These are phyloP conservation scores for Dictyostelium intermedium DNA, from an alignment of 78 protist genomes.

Conservation along the genomic window DNA sequence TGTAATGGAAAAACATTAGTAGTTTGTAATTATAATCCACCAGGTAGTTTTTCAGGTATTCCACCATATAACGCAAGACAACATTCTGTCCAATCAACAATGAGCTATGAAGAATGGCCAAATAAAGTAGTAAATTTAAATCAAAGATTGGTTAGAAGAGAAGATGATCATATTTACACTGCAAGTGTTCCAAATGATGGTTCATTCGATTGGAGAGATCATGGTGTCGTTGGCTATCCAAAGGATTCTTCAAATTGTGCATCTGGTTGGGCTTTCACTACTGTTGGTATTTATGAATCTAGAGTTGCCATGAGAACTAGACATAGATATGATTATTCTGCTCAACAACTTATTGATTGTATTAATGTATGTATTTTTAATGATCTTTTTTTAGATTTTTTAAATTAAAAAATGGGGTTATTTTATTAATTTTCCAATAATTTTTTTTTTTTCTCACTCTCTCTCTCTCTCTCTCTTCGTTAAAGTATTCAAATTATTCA, in stretches of 20 bases:
- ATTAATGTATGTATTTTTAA: neutral
- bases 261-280: constrained; percentile 51
- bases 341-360: constrained; percentile 64
- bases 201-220: constrained; percentile 44
- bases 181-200: constrained; percentile 11
- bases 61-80: constrained; percentile 39
- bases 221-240: constrained; percentile 56
- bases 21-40: constrained; percentile 61
- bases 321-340: constrained; percentile 6
- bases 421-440: too few species aligned
- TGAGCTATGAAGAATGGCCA: neutral
- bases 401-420: too few species aligned
- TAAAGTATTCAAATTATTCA: neutral
- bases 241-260: constrained; percentile 44
- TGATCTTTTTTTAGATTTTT: too few species aligned
- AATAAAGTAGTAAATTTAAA: neutral
- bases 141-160: neutral
- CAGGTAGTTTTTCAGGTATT: constrained; percentile 60
- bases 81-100: neutral
- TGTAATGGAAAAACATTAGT: constrained; percentile 14
- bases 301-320: constrained; percentile 53
- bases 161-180: neutral
- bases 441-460: neutral
- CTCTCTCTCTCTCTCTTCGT: neutral
- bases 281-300: constrained; percentile 47